Conservation (phyloP, 306 rosid species). For the Alnus glutinosa region DNA sequence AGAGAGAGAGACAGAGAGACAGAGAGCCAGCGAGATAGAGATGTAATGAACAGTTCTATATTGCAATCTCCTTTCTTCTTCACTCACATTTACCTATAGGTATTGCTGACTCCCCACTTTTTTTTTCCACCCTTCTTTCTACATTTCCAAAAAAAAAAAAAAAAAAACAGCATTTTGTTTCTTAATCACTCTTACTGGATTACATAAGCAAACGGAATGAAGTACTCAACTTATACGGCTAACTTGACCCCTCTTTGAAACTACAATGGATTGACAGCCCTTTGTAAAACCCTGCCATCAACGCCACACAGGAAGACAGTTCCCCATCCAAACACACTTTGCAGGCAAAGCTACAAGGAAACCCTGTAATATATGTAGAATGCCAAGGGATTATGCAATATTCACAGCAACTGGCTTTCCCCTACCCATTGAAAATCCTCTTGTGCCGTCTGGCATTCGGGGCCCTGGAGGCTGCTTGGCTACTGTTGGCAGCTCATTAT, state of each 20-base stretch:
- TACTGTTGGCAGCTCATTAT: conserved; percentile 46
- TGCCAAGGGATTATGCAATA: conserved; percentile 39
- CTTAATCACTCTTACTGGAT: conserved; percentile 10
- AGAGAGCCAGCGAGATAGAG: neutral
- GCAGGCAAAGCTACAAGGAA: conserved; percentile 16
- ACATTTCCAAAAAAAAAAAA: conserved; percentile 1
- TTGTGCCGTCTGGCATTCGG: conserved; percentile 97
- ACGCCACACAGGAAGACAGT: conserved; percentile 5
- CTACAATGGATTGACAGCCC: conserved; percentile 30
- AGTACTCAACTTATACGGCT: neutral
- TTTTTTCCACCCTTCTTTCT: neutral
- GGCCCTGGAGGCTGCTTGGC: conserved; percentile 94
- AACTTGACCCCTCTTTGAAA: neutral
- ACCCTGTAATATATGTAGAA: neutral
- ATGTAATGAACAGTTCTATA: neutral
- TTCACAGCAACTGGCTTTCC: conserved; percentile 77
- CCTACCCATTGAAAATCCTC: conserved; percentile 93
- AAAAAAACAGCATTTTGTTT: neutral
- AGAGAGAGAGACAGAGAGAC: too few species aligned
- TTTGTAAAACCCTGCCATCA: conserved; percentile 37
- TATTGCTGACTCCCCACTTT: conserved; percentile 8
- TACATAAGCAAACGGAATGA: conserved; percentile 6
- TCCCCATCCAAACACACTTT: conserved; percentile 16
- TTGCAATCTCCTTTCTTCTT: conserved; percentile 18
- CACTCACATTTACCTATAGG: conserved; percentile 31